Evolutionary conservation across 768 basidiomycete species (phyloP).

Genomic region (Terana coerulea): DNA sequence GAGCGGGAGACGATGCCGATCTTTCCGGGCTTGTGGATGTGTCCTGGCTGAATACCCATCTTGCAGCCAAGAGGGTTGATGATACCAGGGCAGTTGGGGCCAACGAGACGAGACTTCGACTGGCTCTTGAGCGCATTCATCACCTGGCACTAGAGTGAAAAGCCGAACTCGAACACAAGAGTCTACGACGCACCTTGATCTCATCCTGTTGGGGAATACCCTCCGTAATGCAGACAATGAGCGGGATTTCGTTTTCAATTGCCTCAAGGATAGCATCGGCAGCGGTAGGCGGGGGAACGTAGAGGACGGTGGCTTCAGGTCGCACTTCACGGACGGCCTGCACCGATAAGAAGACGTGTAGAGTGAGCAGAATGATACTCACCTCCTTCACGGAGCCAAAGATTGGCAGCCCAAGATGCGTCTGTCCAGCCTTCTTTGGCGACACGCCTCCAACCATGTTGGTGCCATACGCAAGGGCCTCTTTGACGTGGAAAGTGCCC

Average conservation of each 20-base stretch:
- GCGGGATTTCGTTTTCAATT: constrained; percentile 94
- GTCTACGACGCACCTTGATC: constrained; percentile 59
- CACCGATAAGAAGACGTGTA: constrained; percentile 8
- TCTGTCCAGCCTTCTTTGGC: constrained; percentile 93
- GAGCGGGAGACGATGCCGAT: constrained; percentile 97
- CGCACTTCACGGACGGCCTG: constrained; percentile 84
- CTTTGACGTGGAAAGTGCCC: constrained; percentile 96
- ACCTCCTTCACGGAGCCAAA: constrained; percentile 93
- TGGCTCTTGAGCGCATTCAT: constrained; percentile 93
- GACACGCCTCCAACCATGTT: constrained; percentile 98
- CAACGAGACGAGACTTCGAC: constrained; percentile 92
- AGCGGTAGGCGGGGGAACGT: constrained; percentile 95
- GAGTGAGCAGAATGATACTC: constrained; percentile 3
- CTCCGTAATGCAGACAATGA: constrained; percentile 98
- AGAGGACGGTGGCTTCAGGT: constrained; percentile 94
- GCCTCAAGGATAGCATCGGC: constrained; percentile 98
- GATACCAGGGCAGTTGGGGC: constrained; percentile 98
- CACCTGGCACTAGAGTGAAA: too few species aligned
- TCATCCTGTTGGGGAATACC: constrained; percentile 98
- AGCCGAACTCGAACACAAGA: background rate
- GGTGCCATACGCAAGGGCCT: constrained; percentile 93
- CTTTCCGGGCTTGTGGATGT: constrained; percentile 94
- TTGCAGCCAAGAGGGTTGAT: constrained; percentile 98
- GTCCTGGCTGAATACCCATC: constrained; percentile 98
- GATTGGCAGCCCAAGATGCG: constrained; percentile 91